Conservation (phyloP, 1,139 yeast genomes). For the Debaryomyces coudertii region DNA sequence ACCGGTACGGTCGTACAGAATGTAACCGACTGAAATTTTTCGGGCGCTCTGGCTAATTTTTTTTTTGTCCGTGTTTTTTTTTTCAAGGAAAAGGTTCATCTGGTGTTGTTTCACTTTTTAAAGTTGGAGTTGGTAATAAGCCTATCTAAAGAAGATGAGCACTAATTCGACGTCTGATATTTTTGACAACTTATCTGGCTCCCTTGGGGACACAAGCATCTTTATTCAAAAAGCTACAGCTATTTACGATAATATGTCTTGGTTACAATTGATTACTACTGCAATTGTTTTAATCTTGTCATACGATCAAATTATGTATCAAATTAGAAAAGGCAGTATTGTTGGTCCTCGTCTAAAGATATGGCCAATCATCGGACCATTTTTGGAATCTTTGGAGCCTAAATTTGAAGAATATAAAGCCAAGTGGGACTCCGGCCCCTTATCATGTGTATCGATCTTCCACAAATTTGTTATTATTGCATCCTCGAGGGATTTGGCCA, state of each 20-base stretch:
- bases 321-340: conserved; percentile 77
- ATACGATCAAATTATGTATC: conserved; percentile 82
- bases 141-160: conserved; percentile 14
- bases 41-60: neutral
- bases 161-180: conserved; percentile 20
- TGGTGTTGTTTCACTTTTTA: conserved; percentile 1
- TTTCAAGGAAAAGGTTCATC: conserved; percentile 1
- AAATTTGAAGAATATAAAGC: conserved; percentile 90
- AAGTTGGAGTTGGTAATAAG: conserved; percentile 3
- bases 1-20: conserved; percentile 9
- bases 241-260: conserved; percentile 11
- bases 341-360: conserved; percentile 87
- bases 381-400: conserved; percentile 93
- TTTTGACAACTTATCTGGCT: conserved; percentile 12
- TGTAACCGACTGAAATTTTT: neutral
- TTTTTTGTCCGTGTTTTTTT: conserved; percentile 5
- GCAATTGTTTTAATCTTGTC: conserved; percentile 54
- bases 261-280: conserved; percentile 42
- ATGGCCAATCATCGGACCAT: conserved; percentile 97
- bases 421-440: conserved; percentile 93
- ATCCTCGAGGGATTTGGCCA: conserved; percentile 83
- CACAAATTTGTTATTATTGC: conserved; percentile 98
- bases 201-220: conserved; percentile 2
- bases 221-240: conserved; percentile 7
- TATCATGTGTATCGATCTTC: conserved; percentile 94